phyloP scores from a whole-genome alignment of 1,139 yeast genomes.

The Debaryomycetaceae sp. region DNA sequence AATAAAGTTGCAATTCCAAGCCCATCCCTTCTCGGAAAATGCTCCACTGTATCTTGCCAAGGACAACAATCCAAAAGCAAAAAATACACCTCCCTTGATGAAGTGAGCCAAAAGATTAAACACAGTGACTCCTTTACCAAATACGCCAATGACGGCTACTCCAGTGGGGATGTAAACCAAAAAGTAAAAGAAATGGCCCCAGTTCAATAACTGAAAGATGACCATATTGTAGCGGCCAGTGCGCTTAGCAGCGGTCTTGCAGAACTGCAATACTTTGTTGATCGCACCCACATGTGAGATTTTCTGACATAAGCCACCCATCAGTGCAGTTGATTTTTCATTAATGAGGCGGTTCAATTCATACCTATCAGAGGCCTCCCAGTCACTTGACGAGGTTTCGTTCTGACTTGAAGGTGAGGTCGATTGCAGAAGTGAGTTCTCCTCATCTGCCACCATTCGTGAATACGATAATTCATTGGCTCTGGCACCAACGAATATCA shows the following conservation, averaged over 20 bases:
- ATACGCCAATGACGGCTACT: conserved; percentile 63
- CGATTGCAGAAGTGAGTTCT: conserved; percentile 8
- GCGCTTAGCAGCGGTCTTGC: conserved; percentile 22
- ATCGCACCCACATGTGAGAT: no score
- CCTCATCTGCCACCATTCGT: conserved; percentile 1
- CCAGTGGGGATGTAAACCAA: conserved; percentile 67
- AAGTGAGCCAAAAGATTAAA: conserved; percentile 90
- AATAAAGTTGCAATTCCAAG: conserved; percentile 72
- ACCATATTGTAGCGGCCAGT: conserved; percentile 15
- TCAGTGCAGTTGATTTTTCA: conserved; percentile 3
- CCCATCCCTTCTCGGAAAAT: conserved; percentile 73
- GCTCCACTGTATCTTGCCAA: conserved; percentile 86
- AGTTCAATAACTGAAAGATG: conserved; percentile 52
- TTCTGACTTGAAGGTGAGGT: background rate
- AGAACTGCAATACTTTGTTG: conserved; percentile 22
- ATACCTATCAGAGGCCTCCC: conserved; percentile 8
- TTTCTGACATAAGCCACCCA: conserved; percentile 4
- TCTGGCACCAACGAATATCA: conserved; percentile 14
- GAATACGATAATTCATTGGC: background rate
- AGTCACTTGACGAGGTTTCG: conserved; percentile 5
- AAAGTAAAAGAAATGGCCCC: conserved; percentile 61
- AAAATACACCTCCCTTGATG: conserved; percentile 92
- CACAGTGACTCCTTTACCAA: conserved; percentile 64
- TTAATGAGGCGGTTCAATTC: conserved; percentile 7
- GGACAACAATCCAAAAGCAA: conserved; percentile 68